Base-by-base conservation (phyloP, 306 rosid genomes). In the Lupinus albus region DNA sequence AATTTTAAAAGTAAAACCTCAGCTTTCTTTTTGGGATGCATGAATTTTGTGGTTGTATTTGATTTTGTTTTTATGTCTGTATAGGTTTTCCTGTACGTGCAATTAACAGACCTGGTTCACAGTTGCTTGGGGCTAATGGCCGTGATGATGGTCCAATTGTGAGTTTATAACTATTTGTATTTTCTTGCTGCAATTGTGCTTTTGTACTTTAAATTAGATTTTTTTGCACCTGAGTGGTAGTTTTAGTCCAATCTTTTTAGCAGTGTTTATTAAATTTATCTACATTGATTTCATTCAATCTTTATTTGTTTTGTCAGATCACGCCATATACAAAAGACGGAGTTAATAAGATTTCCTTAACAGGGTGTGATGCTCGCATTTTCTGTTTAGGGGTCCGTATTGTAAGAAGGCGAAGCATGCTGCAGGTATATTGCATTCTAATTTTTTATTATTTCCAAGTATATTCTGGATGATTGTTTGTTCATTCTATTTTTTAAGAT, bases 361-460 rank as follows among this genome's bases (percentile, higher is more conserved):
- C 95, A 35, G 89, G 92, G 67, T 84, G 94, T 50, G 99, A 94
- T 83, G 64, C 91, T 78, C 91, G 99, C 64, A 60, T 76, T 45
- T 94, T 94, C 77, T 94, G 99, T 73, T 76, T 94, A 50, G 99
- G 99, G 57, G 95, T 94, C 53, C 97, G 99, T n/a, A 81, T 94
- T 79, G 88, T 90, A 49, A 94, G 68, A 80, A 84, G 83, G 76
- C 92, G 85, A 55, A 83, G 69, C 57, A n/a, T 90, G 84, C 86
- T 81, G 60, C 92, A 94, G 99, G 99, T 94, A 82, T 42, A 49
- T 61, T 77, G 33, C 64, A 11, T 55, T 69, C 46, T 56, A 15
- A 36, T 49, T 35, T 46, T 41, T 45, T 35, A 39, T 18, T 39
- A 39, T 42, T 44, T 59, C 18, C 3, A 54, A 64, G 35, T 15